Evolutionary conservation across 2,329 filamentous ascomycete species (phyloP).

Genomic region (Apiospora hydei): DNA sequence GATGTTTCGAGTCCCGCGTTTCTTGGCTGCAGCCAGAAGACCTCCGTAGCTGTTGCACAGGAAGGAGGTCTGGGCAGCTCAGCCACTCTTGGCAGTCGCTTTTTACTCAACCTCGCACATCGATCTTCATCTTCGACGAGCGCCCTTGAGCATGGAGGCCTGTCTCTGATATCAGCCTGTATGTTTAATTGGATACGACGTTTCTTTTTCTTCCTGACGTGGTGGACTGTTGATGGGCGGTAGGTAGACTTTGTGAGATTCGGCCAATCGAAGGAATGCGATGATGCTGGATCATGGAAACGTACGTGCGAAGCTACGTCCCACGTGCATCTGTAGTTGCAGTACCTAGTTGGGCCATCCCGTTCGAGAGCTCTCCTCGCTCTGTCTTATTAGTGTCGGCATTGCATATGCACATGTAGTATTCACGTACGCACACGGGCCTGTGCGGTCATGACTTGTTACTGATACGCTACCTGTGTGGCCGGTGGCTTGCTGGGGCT

Average conservation of each 20-base stretch:
- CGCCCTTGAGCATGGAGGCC: not conserved
- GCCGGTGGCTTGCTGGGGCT: not conserved
- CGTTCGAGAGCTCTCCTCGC: not conserved
- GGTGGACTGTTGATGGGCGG: not conserved
- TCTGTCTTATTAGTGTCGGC: not conserved
- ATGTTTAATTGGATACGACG: not conserved
- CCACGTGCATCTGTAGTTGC: slow-evolving; percentile 11
- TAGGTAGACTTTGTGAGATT: not conserved
- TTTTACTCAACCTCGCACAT: slow-evolving; percentile 6
- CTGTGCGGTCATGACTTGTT: slow-evolving; percentile 15
- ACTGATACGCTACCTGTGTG: slow-evolving; percentile 10
- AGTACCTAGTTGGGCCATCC: not conserved
- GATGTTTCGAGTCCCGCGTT: slow-evolving; percentile 13
- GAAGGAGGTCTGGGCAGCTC: slow-evolving; percentile 7
- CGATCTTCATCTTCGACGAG: not conserved
- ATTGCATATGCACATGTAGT: not conserved
- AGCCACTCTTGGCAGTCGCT: slow-evolving; percentile 10
- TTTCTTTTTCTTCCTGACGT: not conserved
- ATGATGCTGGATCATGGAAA: not conserved
- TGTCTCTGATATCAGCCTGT: not conserved
- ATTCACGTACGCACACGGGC: not conserved
- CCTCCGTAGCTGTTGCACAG: not conserved
- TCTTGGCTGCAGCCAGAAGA: slow-evolving; percentile 3
- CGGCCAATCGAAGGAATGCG: not conserved
- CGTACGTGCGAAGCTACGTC: not conserved